These are phyloP conservation scores for Capillidium heterosporum DNA, from an alignment of 371 early-diverging fungal species.

Conservation along the genomic window DNA sequence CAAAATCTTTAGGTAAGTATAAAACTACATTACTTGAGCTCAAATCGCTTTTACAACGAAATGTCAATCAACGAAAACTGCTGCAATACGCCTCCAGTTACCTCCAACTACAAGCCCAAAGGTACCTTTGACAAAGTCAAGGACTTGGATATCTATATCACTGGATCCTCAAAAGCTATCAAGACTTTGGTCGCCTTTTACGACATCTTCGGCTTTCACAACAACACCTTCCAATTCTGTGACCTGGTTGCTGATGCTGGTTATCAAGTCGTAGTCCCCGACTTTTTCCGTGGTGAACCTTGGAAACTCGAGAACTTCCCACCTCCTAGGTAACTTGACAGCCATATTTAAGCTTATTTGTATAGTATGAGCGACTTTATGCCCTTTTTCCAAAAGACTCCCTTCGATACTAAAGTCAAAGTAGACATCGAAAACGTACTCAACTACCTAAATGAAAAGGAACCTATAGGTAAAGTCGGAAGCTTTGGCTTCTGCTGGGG, in stretches of 20 bases:
- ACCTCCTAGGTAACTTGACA: constrained; percentile 3
- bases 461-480: background rate
- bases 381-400: too few relatives aligned
- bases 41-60: too few relatives aligned
- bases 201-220: constrained; percentile 25
- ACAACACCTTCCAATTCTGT: constrained; percentile 36
- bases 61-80: too few relatives aligned
- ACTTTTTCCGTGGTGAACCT: constrained; percentile 30
- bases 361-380: too few relatives aligned
- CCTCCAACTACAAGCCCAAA: constrained; percentile 24
- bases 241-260: constrained; percentile 33
- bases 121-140: constrained; percentile 23
- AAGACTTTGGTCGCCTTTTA: constrained; percentile 21
- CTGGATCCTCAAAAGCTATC: constrained; percentile 21
- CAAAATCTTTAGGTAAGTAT: too few relatives aligned
- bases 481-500: constrained; percentile 6
- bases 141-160: constrained; percentile 18
- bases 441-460: background rate
- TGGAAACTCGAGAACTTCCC: constrained; percentile 9
- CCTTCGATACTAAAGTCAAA: too few relatives aligned
- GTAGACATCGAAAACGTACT: too few relatives aligned
- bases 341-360: too few relatives aligned
- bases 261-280: constrained; percentile 44
- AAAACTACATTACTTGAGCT: too few relatives aligned
- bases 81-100: constrained; percentile 40